Conservation (phyloP, 352 stramenopile species). For the Pythium monospermum region DNA sequence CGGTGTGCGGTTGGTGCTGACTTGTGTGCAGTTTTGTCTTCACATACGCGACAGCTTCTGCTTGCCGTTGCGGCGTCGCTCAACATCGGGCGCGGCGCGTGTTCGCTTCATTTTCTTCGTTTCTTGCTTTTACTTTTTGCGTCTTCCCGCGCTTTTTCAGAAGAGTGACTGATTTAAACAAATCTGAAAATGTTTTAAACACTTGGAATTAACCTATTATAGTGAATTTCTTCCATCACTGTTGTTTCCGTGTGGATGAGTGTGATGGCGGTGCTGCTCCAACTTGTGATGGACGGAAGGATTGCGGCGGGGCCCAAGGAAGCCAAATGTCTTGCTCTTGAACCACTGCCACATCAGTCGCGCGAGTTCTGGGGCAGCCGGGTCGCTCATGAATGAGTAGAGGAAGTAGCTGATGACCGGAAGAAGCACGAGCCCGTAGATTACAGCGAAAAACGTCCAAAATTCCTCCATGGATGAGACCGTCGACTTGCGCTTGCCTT, state of each 20-base stretch:
- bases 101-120: slow-evolving; percentile 17
- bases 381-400: slow-evolving; percentile 24
- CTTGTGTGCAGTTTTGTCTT: too few species aligned
- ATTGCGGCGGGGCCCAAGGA: slow-evolving; percentile 15
- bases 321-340: slow-evolving; percentile 25
- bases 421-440: slow-evolving; percentile 32
- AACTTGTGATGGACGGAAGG: slow-evolving; percentile 9
- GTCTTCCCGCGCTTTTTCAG: slow-evolving; percentile 19
- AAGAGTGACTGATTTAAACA: neutral
- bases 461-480: slow-evolving; percentile 41
- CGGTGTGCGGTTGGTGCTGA: too few species aligned
- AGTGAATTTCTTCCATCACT: neutral
- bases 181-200: slow-evolving; percentile 1
- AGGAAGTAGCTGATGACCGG: slow-evolving; percentile 33
- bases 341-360: slow-evolving; percentile 23
- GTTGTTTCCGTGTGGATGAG: too few species aligned
- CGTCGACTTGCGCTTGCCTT: slow-evolving; percentile 20
- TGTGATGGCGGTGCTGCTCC: neutral
- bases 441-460: slow-evolving; percentile 32
- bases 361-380: slow-evolving; percentile 22
- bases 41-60: slow-evolving; percentile 16
- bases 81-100: slow-evolving; percentile 6
- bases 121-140: neutral
- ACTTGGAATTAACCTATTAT: neutral
- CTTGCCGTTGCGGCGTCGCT: slow-evolving; percentile 7